phyloP scores from a whole-genome alignment of 345 rosid species.

The Turnera subulata region DNA sequence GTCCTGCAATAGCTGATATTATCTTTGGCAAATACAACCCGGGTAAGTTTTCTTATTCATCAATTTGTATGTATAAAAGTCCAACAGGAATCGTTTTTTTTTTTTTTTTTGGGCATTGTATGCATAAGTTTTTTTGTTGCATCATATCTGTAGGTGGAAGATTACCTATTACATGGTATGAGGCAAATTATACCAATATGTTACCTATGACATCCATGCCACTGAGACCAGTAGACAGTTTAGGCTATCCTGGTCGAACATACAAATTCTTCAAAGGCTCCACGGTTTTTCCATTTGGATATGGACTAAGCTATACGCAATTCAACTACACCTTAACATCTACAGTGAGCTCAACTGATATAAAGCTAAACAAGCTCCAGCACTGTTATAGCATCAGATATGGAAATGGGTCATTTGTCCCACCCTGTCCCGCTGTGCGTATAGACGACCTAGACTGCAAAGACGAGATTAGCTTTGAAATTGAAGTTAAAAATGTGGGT shows the following conservation, averaged over 20 bases:
- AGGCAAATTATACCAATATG: conserved; percentile 38
- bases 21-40: conserved; percentile 67
- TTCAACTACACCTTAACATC: too few species aligned
- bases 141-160: conserved; percentile 53
- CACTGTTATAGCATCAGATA: conserved; percentile 23
- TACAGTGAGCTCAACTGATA: too few species aligned
- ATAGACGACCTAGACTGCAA: conserved; percentile 1
- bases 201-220: too few species aligned
- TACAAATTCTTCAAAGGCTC: too few species aligned
- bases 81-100: neutral
- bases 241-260: too few species aligned
- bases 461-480: neutral
- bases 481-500: conserved; percentile 6
- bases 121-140: neutral
- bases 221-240: too few species aligned
- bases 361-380: conserved; percentile 14
- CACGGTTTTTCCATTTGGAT: conserved; percentile 51
- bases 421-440: conserved; percentile 14
- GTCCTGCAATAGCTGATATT: conserved; percentile 58
- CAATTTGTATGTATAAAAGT: too few species aligned
- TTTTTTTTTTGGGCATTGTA: neutral
- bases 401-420: neutral
- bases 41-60: conserved; percentile 31
- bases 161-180: conserved; percentile 40
- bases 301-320: conserved; percentile 46